These are phyloP conservation scores for Nothopassalora personata DNA, from an alignment of 2,329 filamentous ascomycete genomes.

Conservation along the genomic window DNA sequence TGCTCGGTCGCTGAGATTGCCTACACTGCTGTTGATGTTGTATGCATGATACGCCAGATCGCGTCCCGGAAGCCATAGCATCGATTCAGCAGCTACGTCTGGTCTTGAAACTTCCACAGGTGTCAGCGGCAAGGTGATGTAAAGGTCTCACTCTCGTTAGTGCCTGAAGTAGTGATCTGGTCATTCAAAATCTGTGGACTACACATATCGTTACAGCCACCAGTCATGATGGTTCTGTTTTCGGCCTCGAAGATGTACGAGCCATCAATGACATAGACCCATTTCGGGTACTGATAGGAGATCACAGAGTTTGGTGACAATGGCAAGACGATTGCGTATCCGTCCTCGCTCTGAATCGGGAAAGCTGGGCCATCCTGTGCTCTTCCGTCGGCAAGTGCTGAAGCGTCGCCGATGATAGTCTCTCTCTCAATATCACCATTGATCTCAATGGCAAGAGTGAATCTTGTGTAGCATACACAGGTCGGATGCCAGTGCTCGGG, in stretches of 20 bases:
- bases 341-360: conserved; percentile 29
- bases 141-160: conserved; percentile 14
- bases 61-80: conserved; percentile 54
- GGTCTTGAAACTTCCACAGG: not conserved
- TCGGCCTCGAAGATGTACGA: conserved; percentile 29
- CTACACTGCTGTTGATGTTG: conserved; percentile 57
- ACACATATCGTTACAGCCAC: conserved; percentile 25
- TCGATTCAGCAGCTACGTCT: conserved; percentile 10
- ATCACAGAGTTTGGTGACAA: conserved; percentile 29
- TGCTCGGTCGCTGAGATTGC: conserved; percentile 42
- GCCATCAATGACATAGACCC: conserved; percentile 23
- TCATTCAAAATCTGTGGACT: conserved; percentile 17
- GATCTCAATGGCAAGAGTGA: conserved; percentile 31
- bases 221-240: conserved; percentile 31
- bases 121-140: conserved; percentile 12
- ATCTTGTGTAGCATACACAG: conserved; percentile 29
- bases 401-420: conserved; percentile 27
- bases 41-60: conserved; percentile 62
- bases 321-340: conserved; percentile 31
- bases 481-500: conserved; percentile 61
- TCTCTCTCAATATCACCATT: conserved; percentile 33
- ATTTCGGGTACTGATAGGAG: conserved; percentile 30
- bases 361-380: conserved; percentile 28
- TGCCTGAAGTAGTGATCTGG: conserved; percentile 29
- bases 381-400: conserved; percentile 27